Conservation (phyloP, 768 basidiomycete genomes). For the Hortiboletus campestris region DNA sequence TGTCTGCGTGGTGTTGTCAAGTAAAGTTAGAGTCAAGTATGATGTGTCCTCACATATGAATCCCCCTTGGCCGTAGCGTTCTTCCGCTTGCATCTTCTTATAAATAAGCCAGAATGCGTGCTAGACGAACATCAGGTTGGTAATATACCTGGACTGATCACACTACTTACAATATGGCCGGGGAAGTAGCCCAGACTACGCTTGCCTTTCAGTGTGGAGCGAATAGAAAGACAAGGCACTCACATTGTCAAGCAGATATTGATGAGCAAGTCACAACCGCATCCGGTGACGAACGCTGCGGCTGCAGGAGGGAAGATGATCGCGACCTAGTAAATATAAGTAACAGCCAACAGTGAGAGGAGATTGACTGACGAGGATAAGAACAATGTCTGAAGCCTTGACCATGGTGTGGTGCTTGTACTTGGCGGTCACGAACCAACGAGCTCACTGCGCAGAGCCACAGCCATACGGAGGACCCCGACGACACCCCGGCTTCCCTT, state of each 20-base stretch:
- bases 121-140: constrained; percentile 25
- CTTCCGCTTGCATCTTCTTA: constrained; percentile 85
- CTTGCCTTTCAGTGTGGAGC: constrained; percentile 1
- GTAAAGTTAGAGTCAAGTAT: not conserved
- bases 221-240: constrained; percentile 19
- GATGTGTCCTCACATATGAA: constrained; percentile 65
- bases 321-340: constrained; percentile 50
- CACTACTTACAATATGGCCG: constrained; percentile 47
- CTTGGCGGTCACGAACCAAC: no score
- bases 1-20: constrained; percentile 25
- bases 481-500: not conserved
- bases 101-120: constrained; percentile 92
- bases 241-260: constrained; percentile 79
- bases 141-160: not conserved
- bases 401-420: constrained; percentile 35
- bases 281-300: constrained; percentile 73
- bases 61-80: constrained; percentile 73
- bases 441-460: no score
- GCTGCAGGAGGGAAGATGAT: constrained; percentile 84
- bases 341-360: not conserved
- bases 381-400: constrained; percentile 69
- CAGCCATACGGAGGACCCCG: constrained; percentile 20
- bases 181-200: constrained; percentile 75
- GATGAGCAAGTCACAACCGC: constrained; percentile 83
- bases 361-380: constrained; percentile 61